Conservation (phyloP, 352 stramenopile genomes). For the Phytophthora crassamura region DNA sequence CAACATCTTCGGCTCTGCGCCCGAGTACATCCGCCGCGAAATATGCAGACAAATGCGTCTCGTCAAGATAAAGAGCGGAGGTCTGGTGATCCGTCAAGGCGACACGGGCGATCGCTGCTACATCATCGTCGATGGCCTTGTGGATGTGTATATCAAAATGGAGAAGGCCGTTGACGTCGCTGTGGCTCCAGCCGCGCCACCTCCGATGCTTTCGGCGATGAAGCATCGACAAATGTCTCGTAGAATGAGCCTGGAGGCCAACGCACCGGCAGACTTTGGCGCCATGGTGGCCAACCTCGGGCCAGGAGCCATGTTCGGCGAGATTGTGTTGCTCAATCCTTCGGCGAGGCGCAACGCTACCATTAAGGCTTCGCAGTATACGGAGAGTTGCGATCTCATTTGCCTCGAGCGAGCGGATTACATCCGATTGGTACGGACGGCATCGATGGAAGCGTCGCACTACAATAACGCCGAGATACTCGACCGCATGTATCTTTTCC, state of each 20-base stretch:
- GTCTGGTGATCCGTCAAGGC: constrained; percentile 72
- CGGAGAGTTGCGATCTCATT: constrained; percentile 67
- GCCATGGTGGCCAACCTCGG: constrained; percentile 69
- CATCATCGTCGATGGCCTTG: constrained; percentile 78
- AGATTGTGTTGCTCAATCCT: constrained; percentile 77
- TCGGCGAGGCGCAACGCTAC: constrained; percentile 72
- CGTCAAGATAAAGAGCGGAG: constrained; percentile 58
- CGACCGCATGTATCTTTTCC: constrained; percentile 78
- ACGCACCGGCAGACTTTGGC: constrained; percentile 48
- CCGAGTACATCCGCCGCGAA: constrained; percentile 80
- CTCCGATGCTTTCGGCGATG: constrained; percentile 23
- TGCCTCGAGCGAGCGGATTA: constrained; percentile 78
- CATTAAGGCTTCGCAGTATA: constrained; percentile 73
- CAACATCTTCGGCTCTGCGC: constrained; percentile 80
- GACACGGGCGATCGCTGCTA: constrained; percentile 80
- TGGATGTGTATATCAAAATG: constrained; percentile 77
- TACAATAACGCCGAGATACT: constrained; percentile 83
- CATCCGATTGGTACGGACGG: constrained; percentile 70
- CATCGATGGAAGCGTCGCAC: constrained; percentile 82
- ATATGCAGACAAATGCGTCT: constrained; percentile 83
- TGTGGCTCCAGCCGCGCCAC: constrained; percentile 9
- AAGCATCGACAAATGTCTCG: constrained; percentile 30
- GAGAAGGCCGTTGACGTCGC: constrained; percentile 43
- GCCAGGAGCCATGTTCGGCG: constrained; percentile 77
- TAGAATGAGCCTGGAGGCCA: constrained; percentile 27